Base-by-base conservation (phyloP, 345 rosid species). In the Adansonia digitata region DNA sequence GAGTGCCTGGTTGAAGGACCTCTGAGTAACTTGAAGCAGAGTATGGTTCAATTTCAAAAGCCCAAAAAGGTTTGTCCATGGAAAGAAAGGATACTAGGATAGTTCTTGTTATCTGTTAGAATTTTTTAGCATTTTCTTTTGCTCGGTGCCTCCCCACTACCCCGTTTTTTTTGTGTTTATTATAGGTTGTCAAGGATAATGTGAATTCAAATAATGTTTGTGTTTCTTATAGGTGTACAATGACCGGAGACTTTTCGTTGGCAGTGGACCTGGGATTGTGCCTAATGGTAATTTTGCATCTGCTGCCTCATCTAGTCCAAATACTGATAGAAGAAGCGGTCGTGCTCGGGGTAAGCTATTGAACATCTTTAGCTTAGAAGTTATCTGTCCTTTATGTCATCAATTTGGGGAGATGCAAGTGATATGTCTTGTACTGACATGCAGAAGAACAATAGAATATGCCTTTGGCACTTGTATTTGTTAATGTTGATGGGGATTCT, bases 1-100 rank as follows among this genome's bases (percentile, higher is more conserved):
- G 99, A 93, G 83, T 92, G 98, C 83, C 86, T 96, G 84, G 99
- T 96, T 77, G 99, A 96, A 83, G 99, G 98, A 45, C 99, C 99
- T 82, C 86, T 96, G 72, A 96, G 88, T 85, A 96, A 96, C 83
- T 83, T 96, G 82, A 96, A 96, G 88, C 99, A 93, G 86, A 96
- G 98, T 83, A 96, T 93, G 98, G 92, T 96, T 64, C 99, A 96
- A 68, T 96, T 96, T 83, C 99, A 93, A 79, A 93, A 92, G 86
- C 99, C 99, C 72, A 93, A 93, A 84, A 93, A 93, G 97, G 99
- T 96, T 49, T 69, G 81, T 40, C 62, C 7, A 40, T 52, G 34
- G n/a, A 46, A 52, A 37, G 46, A 26, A 61, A 34, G 20, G 40
- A n/a, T n/a, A n/a, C n/a, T n/a, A n/a, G n/a, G n/a, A 60, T 15